Base-by-base conservation (phyloP, 2,329 filamentous ascomycete species). In the Plenodomus lindquistii region DNA sequence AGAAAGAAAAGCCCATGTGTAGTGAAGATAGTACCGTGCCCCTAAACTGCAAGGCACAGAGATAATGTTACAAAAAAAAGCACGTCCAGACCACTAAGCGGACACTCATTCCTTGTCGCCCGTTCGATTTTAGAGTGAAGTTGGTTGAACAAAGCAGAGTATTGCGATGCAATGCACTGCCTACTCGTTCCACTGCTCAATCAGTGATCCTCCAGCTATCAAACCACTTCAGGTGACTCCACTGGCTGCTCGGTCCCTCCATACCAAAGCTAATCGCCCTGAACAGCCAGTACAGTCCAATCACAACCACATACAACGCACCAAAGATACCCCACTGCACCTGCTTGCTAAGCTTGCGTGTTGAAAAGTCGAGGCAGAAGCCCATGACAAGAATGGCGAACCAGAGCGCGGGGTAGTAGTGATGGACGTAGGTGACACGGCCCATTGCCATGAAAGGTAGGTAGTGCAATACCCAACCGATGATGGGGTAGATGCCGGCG, bases 351-450 rank as follows among this genome's bases (percentile, higher is more conserved):
- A 89, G 78, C 63, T 82, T 85, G 57, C 86, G 82, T 39, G 91
- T 84, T 55, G 86, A 79, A 86, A 90, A 97, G 73, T 97, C 91
- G 46, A 89, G 76, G 60, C 91, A 82, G 81, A 99, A 99, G 44
- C 92, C 93, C 54, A 92, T 85, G 15, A 84, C 85, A 38, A 99
- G 79, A 58, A 99, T 96, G 63, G 94, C 92, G 73, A 97, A 99
- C 79, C 97, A 99, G 10, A 99, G 84, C 9, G 94, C 94, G 10
- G 94, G 94, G 74, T 97, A 99, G 80, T 99, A 99, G 78, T 99
- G 94, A 74, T 99, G 94, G 45, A 99, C 94, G 68, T 99, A 99
- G 15, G 94, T 99, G 52, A 99, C 94, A 81, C 94, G 90, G 10
- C 91, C 94, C 95, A 99, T 99, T 68, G 94, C 85, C 65, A 96